phyloP scores from a whole-genome alignment of 169 alveolate genomes.

The Plasmodium berghei region DNA sequence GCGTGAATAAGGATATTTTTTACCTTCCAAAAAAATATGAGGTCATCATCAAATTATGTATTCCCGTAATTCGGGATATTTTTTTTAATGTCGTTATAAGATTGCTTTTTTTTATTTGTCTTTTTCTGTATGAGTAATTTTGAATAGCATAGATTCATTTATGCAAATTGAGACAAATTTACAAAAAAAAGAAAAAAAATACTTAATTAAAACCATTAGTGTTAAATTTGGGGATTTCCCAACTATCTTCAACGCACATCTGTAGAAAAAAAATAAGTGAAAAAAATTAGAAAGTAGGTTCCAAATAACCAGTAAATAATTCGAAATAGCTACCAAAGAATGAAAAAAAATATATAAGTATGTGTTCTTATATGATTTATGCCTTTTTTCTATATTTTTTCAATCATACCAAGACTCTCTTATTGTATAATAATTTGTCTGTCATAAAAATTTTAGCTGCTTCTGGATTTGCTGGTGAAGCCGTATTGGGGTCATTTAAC shows the following conservation, averaged over 20 bases:
- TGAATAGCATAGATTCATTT: no score
- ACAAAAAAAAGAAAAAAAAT: neutral
- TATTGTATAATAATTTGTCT: conserved; percentile 80
- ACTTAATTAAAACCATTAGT: conserved; percentile 31
- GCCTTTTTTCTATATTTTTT: conserved; percentile 80
- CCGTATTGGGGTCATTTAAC: conserved; percentile 95
- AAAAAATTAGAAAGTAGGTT: conserved; percentile 2
- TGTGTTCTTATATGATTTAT: conserved; percentile 81
- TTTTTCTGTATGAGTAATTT: no score
- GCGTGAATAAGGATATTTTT: no score
- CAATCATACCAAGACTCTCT: conserved; percentile 78
- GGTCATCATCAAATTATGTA: no score
- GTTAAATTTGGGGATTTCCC: conserved; percentile 76
- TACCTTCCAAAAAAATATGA: no score
- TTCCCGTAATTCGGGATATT: no score
- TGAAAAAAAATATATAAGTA: neutral
- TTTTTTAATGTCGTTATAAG: no score
- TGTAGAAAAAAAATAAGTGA: conserved; percentile 26
- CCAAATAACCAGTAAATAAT: neutral
- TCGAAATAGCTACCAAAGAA: neutral
- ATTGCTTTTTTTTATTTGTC: no score
- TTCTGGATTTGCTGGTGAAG: conserved; percentile 96
- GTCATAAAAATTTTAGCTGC: conserved; percentile 93
- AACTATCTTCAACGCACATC: conserved; percentile 76
- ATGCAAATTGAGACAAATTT: no score